A percentile compares a stretch with the other conserved stretches of the same genome.
Conservation (phyloP, 2,329 filamentous ascomycete species). For the Domatiomyces catenatus region DNA sequence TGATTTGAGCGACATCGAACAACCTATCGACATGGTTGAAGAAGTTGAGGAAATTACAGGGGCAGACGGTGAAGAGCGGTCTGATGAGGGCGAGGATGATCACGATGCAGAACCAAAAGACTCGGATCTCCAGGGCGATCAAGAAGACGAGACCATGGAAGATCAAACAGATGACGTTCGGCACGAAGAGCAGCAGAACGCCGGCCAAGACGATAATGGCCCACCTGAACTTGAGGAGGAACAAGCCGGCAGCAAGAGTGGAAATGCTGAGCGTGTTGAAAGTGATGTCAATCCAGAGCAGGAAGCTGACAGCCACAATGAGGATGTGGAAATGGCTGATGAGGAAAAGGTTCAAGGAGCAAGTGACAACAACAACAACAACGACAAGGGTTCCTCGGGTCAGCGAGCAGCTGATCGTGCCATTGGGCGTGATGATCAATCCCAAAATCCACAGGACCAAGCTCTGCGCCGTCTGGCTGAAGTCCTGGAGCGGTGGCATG, state of each 20-base stretch:
- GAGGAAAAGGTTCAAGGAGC: conserved; percentile 11
- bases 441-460: conserved; percentile 10
- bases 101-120: conserved; percentile 20
- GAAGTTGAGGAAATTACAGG: conserved; percentile 22
- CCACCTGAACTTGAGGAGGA: conserved; percentile 32
- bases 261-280: conserved; percentile 27
- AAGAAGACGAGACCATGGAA: conserved; percentile 21
- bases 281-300: conserved; percentile 24
- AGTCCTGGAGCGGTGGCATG: conserved; percentile 83
- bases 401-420: conserved; percentile 13
- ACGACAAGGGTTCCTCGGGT: conserved; percentile 13
- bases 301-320: conserved; percentile 11
- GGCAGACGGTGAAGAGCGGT: conserved; percentile 10
- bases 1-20: conserved; percentile 38
- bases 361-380: conserved; percentile 12
- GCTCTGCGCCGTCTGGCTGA: conserved; percentile 93
- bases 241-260: conserved; percentile 30
- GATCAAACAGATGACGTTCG: conserved; percentile 25
- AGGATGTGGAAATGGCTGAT: conserved; percentile 10
- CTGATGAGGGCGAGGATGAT: conserved; percentile 21
- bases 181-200: conserved; percentile 21
- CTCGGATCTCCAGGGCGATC: conserved; percentile 22
- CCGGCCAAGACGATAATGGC: conserved; percentile 19
- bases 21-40: conserved; percentile 26
- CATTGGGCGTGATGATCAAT: conserved; percentile 10